Base-by-base conservation (phyloP, 2,329 filamentous ascomycete species). In the Fusarium guadeloupense region DNA sequence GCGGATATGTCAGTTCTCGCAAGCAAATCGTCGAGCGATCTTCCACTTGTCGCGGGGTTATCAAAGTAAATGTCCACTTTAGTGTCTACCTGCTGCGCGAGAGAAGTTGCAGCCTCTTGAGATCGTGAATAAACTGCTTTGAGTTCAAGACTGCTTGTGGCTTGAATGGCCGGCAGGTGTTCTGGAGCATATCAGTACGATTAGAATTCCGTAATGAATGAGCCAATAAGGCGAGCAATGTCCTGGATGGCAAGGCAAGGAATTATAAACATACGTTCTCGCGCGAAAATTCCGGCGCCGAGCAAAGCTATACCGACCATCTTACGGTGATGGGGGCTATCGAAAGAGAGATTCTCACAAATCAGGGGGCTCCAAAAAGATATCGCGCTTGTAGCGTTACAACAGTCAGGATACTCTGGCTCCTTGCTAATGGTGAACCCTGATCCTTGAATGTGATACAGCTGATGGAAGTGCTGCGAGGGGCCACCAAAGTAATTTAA, bases 1-100 rank as follows among this genome's bases (percentile, higher is more conserved):
- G 45, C 45, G 13, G 25, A 37, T 48, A 48, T 41, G 34, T 48
- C 45, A 31, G 34, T 40, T 21, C 45, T 23, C 23, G 34, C 45
- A 9, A 48, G 45, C 2, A 48, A 25, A 39, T 48, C 45, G 5
- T 23, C 45, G 6, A 48, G 45, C n/a, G 45, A 40, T 17, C 14
- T 48, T 23, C 45, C 45, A 19, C 10, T 31, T 25, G 3, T 41
- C 6, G 25, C 14, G 1, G 45, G 34, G 3, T 9, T 21, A 25
- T 48, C 45, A n/a, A 40, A 48, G 45, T 48, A 48, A 10, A 48
- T 23, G 2, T 41, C 34, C 2, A 48, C 34, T 21, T 8, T 31
- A 8, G 4, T n/a, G 3, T n/a, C 12, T 16, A 34, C 45, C 6
- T 48, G 14, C 3, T 41, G 37, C 5, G 45, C 34, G 20, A 48